Evolutionary conservation across 345 rosid genomes (phyloP).

Genomic region (Eutrema heterophyllum): DNA sequence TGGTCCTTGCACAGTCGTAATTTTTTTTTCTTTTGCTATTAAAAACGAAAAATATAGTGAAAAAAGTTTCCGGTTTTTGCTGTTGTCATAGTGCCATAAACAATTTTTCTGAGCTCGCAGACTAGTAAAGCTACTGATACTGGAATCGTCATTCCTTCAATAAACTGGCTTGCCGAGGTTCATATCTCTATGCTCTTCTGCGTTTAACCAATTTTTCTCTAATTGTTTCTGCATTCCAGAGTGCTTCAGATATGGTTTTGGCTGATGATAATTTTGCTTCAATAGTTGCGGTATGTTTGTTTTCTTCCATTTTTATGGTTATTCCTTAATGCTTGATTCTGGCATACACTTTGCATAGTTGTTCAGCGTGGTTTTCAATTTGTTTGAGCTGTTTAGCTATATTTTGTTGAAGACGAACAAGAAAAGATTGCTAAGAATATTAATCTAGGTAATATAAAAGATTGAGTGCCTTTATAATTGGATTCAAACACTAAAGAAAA

Average conservation of each 20-base stretch:
- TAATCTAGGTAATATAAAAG: background rate
- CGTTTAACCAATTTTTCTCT: slow-evolving; percentile 9
- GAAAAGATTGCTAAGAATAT: background rate
- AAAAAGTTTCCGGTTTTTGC: background rate
- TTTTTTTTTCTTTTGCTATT: background rate
- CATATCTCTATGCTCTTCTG: background rate
- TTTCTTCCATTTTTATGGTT: slow-evolving; percentile 14
- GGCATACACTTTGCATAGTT: background rate
- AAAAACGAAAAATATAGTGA: background rate
- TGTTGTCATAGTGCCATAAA: background rate
- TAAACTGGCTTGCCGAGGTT: background rate
- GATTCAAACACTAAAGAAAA: background rate
- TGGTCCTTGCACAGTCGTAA: background rate
- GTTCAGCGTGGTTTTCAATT: background rate
- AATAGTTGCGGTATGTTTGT: slow-evolving; percentile 75
- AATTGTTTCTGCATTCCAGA: slow-evolving; percentile 48
- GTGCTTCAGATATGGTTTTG: slow-evolving; percentile 99
- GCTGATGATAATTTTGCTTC: slow-evolving; percentile 99
- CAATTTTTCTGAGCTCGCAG: slow-evolving; percentile 3
- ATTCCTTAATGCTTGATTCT: slow-evolving; percentile 13
- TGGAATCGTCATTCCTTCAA: background rate
- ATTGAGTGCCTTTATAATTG: background rate
- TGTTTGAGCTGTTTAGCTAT: background rate
- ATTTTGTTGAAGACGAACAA: background rate
- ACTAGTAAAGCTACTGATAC: slow-evolving; percentile 5